Percentiles rank a stretch among this genome's conserved stretches.
Evolutionary conservation across 768 basidiomycete species (phyloP).

Genomic region (Termitomyces heimii): DNA sequence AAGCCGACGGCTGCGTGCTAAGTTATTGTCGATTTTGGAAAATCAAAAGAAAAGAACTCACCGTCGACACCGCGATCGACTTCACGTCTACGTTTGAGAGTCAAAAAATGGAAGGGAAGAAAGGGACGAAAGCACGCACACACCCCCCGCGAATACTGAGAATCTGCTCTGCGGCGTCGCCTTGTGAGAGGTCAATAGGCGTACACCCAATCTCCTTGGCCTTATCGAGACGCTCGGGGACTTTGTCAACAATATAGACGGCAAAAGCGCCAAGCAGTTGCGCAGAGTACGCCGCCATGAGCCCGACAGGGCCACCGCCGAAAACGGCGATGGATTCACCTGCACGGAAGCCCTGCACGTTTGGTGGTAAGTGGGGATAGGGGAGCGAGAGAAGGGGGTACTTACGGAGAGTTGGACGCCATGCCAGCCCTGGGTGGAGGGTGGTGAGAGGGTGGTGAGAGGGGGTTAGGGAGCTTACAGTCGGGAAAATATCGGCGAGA

Average conservation of each 20-base stretch:
- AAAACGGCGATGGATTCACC: constrained; percentile 50
- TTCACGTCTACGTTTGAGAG: constrained; percentile 24
- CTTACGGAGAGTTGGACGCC: constrained; percentile 41
- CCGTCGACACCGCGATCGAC: constrained; percentile 50
- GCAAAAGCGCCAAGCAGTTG: constrained; percentile 44
- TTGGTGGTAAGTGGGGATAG: neutral
- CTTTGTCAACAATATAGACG: constrained; percentile 52
- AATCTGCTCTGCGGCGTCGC: constrained; percentile 47
- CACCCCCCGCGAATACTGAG: constrained; percentile 37
- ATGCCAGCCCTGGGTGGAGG: constrained; percentile 39
- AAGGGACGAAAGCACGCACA: neutral
- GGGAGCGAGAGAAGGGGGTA: neutral
- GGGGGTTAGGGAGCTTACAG: constrained; percentile 22
- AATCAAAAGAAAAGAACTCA: constrained; percentile 3
- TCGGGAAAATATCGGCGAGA: constrained; percentile 52
- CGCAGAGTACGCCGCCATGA: constrained; percentile 56
- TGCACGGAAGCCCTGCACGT: constrained; percentile 36
- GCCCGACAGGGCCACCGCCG: constrained; percentile 47
- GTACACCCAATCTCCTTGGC: constrained; percentile 47
- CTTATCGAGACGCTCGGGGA: constrained; percentile 45
- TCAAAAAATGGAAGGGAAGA: neutral
- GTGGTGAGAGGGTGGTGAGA: neutral
- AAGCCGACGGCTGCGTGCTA: constrained; percentile 40
- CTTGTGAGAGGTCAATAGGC: constrained; percentile 40
- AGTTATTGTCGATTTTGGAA: neutral